These are phyloP conservation scores for Oxyria digyna DNA, from an alignment of 148 eudicot species.

Conservation along the genomic window DNA sequence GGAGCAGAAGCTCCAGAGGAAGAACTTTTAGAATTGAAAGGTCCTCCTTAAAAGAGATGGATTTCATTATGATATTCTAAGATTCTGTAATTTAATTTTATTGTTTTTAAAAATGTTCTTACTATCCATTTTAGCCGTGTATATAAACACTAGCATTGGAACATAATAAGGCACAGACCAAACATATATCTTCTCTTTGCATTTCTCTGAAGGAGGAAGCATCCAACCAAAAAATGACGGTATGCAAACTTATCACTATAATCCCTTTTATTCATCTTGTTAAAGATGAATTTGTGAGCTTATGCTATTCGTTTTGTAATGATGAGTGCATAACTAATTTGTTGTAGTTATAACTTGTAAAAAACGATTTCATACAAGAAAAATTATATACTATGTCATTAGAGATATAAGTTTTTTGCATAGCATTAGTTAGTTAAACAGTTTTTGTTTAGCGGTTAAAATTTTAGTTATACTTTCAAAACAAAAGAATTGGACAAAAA, in stretches of 20 bases:
- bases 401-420: too few relatives aligned
- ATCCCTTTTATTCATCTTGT: too few relatives aligned
- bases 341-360: too few relatives aligned
- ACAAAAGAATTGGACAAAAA: too few relatives aligned
- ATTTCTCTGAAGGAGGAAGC: not conserved
- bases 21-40: constrained; percentile 3
- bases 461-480: too few relatives aligned
- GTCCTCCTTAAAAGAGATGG: constrained; percentile 5
- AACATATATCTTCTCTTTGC: not conserved
- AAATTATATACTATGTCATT: too few relatives aligned
- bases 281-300: too few relatives aligned
- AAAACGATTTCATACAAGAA: too few relatives aligned
- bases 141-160: not conserved
- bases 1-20: constrained; percentile 1
- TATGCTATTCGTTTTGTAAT: too few relatives aligned
- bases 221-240: constrained; percentile 1
- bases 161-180: not conserved
- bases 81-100: not conserved
- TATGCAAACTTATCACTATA: not conserved
- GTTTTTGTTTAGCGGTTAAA: too few relatives aligned
- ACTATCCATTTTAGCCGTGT: not conserved
- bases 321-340: too few relatives aligned
- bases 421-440: too few relatives aligned
- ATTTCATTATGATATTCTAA: not conserved
- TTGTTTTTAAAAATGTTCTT: not conserved